Evolutionary conservation across 2,329 filamentous ascomycete species (phyloP).

Genomic region (Fusarium acutatum): DNA sequence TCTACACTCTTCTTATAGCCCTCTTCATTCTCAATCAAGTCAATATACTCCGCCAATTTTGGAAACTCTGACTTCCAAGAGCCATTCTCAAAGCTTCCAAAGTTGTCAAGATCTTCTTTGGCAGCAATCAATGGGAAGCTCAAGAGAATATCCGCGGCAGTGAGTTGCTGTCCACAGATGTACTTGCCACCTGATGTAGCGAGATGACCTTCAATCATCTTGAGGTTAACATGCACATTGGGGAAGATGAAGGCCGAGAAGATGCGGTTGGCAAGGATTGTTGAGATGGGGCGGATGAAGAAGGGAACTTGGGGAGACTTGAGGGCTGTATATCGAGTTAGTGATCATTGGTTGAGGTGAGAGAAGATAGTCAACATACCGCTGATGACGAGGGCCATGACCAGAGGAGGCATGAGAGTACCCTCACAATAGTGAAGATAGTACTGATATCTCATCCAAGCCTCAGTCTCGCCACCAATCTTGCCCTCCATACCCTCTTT

Average conservation of each 20-base stretch:
- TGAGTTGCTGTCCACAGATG: conserved; percentile 59
- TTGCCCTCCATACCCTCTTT: conserved; percentile 65
- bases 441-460: conserved; percentile 69
- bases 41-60: conserved; percentile 57
- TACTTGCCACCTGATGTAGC: conserved; percentile 56
- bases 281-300: conserved; percentile 61
- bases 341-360: background rate
- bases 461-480: conserved; percentile 68
- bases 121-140: conserved; percentile 61
- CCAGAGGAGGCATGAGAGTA: conserved; percentile 76
- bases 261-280: conserved; percentile 53
- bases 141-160: conserved; percentile 62
- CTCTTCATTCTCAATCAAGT: conserved; percentile 53
- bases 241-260: conserved; percentile 55
- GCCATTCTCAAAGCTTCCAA: conserved; percentile 54
- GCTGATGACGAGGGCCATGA: conserved; percentile 69
- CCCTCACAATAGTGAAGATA: conserved; percentile 88
- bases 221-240: conserved; percentile 58
- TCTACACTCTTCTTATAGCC: conserved; percentile 59
- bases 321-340: conserved; percentile 46
- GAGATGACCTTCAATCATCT: conserved; percentile 60
- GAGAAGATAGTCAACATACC: conserved; percentile 46
- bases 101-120: conserved; percentile 49
- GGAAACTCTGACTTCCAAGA: conserved; percentile 53
- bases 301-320: conserved; percentile 59